Evolutionary conservation across 2,329 filamentous ascomycete species (phyloP).

Genomic region (Alternaria triticimaculans): DNA sequence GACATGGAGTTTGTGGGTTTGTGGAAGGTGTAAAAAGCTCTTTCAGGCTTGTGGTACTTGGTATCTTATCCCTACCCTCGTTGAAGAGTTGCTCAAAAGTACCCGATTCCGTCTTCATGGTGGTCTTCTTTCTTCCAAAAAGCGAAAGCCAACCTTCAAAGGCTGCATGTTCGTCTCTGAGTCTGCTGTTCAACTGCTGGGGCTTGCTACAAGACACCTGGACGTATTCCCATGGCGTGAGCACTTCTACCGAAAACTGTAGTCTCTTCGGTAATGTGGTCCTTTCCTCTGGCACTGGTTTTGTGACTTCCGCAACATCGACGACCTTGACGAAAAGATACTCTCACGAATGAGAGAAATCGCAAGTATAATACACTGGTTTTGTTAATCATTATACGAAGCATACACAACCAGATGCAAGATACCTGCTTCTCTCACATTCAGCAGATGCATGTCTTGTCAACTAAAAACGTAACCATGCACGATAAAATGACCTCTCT

Average conservation of each 20-base stretch:
- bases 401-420: not conserved
- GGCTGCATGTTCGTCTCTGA: not conserved
- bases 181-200: not conserved
- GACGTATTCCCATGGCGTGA: rapidly evolving
- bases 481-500: not conserved
- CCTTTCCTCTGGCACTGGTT: not conserved
- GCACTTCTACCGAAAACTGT: not conserved
- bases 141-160: too few species aligned
- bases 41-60: too few species aligned
- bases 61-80: too few species aligned
- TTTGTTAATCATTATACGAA: not conserved
- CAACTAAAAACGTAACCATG: not conserved
- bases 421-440: not conserved
- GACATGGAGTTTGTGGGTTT: too few species aligned
- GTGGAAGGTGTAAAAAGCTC: too few species aligned
- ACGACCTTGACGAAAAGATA: too few species aligned
- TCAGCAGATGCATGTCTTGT: not conserved
- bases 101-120: too few species aligned
- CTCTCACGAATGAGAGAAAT: too few species aligned
- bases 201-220: not conserved
- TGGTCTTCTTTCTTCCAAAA: not conserved
- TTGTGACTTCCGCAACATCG: too few species aligned
- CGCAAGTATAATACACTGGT: too few species aligned
- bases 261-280: too few species aligned
- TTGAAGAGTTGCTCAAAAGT: too few species aligned